Percentiles rank a stretch among this genome's conserved stretches.
phyloP scores from a whole-genome alignment of 495 filamentous ascomycete species.

The Opeltia flavorubescens region DNA sequence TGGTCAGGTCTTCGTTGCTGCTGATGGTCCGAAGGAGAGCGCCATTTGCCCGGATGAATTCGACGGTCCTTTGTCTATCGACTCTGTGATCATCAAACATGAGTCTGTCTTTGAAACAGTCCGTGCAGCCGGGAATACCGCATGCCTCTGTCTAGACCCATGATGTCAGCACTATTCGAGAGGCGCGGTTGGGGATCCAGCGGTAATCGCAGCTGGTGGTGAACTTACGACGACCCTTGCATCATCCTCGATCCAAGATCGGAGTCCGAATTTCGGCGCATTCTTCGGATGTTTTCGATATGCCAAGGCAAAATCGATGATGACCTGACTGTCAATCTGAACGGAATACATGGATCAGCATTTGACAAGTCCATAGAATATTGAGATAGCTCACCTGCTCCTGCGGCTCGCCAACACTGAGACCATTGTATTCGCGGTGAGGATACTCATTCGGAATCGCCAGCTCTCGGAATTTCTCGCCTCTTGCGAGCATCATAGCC shows the following conservation, averaged over 20 bases:
- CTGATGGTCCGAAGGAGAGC: constrained; percentile 3
- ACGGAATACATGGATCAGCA: background rate
- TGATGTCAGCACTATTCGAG: background rate
- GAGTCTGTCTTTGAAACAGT: constrained; percentile 8
- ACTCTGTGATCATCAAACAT: constrained; percentile 19
- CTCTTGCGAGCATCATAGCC: constrained; percentile 19
- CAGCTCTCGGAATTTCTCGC: constrained; percentile 22
- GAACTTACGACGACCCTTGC: constrained; percentile 3
- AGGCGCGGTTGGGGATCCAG: too few species aligned
- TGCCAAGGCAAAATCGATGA: constrained; percentile 34
- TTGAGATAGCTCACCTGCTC: constrained; percentile 12
- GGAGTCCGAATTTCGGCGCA: constrained; percentile 8
- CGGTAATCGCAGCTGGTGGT: too few species aligned
- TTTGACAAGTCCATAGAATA: background rate
- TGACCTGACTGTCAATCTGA: constrained; percentile 33
- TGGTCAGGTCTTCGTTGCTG: background rate
- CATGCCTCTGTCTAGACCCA: constrained; percentile 7
- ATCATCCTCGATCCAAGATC: constrained; percentile 9
- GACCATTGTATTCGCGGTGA: constrained; percentile 30
- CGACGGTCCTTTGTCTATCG: constrained; percentile 18
- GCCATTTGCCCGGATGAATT: constrained; percentile 16
- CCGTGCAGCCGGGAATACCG: constrained; percentile 9
- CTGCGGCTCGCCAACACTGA: constrained; percentile 20
- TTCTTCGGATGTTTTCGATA: constrained; percentile 14
- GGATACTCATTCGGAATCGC: constrained; percentile 9